These are phyloP conservation scores for Lobosporangium transversale DNA, from an alignment of 192 early-diverging fungal genomes.

Conservation along the genomic window DNA sequence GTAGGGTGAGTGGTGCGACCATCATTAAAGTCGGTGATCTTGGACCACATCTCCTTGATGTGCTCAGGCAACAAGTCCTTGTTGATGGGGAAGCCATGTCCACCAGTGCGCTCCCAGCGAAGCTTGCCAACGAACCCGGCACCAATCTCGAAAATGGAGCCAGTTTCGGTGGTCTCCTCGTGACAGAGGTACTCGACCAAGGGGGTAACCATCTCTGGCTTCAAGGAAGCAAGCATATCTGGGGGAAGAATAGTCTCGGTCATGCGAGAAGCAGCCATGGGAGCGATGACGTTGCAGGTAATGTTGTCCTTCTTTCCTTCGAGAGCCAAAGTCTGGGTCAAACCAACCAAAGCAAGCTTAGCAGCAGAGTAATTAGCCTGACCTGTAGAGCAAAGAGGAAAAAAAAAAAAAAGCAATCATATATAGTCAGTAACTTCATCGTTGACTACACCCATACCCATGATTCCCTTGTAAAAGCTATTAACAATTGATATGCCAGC, in stretches of 20 bases:
- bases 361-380: slow-evolving; percentile 88
- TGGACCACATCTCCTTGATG: slow-evolving; percentile 79
- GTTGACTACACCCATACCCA: not conserved
- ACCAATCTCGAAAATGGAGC: slow-evolving; percentile 97
- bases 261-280: slow-evolving; percentile 97
- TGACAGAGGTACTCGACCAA: slow-evolving; percentile 94
- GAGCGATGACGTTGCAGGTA: slow-evolving; percentile 92
- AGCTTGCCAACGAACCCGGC: slow-evolving; percentile 95
- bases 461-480: not conserved
- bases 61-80: slow-evolving; percentile 85
- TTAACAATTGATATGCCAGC: not conserved
- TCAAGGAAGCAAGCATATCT: slow-evolving; percentile 93
- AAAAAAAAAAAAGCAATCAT: not conserved
- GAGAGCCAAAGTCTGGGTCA: slow-evolving; percentile 89
- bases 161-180: slow-evolving; percentile 83
- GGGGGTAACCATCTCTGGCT: slow-evolving; percentile 97
- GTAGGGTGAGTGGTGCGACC: slow-evolving; percentile 92
- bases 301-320: slow-evolving; percentile 98
- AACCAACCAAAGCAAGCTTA: slow-evolving; percentile 93
- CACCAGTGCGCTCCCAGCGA: slow-evolving; percentile 95
- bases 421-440: too few species aligned
- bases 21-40: slow-evolving; percentile 94
- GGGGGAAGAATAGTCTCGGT: slow-evolving; percentile 96
- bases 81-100: slow-evolving; percentile 91
- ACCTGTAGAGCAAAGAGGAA: slow-evolving; percentile 15